Evolutionary conservation across 2,329 filamentous ascomycete genomes (phyloP), one percentile per base, ranked within the genome.

Genomic region (Fusarium sublunatum): DNA sequence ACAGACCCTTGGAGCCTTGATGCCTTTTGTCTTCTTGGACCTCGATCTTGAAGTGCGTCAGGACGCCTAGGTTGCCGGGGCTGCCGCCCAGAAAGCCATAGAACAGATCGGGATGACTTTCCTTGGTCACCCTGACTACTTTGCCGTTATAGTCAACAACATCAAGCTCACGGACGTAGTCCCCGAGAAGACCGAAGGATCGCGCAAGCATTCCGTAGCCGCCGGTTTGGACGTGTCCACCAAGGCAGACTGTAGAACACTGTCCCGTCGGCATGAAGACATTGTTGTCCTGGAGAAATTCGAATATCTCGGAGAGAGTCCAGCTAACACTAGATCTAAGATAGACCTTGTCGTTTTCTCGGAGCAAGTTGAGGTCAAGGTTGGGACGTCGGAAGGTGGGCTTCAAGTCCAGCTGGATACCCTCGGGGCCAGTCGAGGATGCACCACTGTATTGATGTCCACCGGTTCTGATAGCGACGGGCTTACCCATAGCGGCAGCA

Each of bases 31-130:
- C 48, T 5, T 45, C 48, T 13, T 52, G 48, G 0, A 52, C 47
- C 15, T 43, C 36, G 8, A 50, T 26, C 36, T 50, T 50, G 5
- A 50, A 42, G 22, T 50, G 46, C 1, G 36, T 50, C 22, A 50
- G 8, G 4, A 88, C 76, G 1, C 82, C 86, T 45, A 85, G 84
- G 24, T 82, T 87, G 2, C 84, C 84, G 0, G 81, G 83, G 4
- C 86, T 86, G 3, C 85, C 84, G 2, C 85, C 84, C 6, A 81
- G 76, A 6, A 87, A 75, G 1, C 84, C 85, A 78, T 83, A 88
- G 71, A 86, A 88, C 1, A 88, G 76, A 31, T 88, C 85, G 0
- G 78, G 65, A 44, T 87, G 78, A 10, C 76, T 70, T 0, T 76
- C 67, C 15, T 76, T 80, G 19, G 77, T 81, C 6, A 85, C 77